These are phyloP conservation scores for Aspergillus calidoustus DNA, from an alignment of 2,329 filamentous ascomycete species.

Conservation along the genomic window DNA sequence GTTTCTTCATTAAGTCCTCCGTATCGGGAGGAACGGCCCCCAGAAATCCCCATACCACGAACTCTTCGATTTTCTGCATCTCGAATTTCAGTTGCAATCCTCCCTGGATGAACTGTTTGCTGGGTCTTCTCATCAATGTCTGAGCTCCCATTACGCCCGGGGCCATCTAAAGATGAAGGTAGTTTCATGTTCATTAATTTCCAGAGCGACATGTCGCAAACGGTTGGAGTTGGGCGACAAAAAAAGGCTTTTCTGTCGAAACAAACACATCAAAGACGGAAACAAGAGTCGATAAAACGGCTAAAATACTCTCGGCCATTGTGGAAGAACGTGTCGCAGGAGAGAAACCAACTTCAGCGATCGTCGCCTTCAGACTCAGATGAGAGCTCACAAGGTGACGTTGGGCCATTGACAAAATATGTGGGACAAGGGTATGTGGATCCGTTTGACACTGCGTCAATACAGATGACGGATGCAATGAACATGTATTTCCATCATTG, in stretches of 20 bases:
- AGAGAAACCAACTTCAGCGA: not conserved
- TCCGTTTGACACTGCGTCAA: not conserved
- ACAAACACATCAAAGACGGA: not conserved
- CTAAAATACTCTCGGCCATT: not conserved
- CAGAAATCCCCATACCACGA: too few species aligned
- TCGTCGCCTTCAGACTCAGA: not conserved
- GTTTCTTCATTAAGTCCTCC: too few species aligned
- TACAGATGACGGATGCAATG: not conserved
- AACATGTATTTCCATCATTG: slow-evolving; percentile 1
- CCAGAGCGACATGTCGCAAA: not conserved
- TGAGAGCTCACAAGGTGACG: not conserved
- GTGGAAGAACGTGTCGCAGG: not conserved
- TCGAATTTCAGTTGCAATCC: too few species aligned
- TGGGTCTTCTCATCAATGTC: not conserved
- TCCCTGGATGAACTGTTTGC: too few species aligned
- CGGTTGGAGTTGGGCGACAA: not conserved
- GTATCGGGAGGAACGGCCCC: too few species aligned
- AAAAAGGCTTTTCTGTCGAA: not conserved
- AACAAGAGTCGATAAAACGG: not conserved
- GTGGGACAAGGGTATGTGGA: not conserved
- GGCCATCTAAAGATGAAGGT: not conserved
- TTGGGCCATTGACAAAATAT: not conserved
- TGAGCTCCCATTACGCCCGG: not conserved
- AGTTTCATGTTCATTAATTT: not conserved
- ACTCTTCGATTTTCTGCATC: too few species aligned